Base-by-base conservation (phyloP, 2,329 filamentous ascomycete genomes). In the Curvularia verruculosa region DNA sequence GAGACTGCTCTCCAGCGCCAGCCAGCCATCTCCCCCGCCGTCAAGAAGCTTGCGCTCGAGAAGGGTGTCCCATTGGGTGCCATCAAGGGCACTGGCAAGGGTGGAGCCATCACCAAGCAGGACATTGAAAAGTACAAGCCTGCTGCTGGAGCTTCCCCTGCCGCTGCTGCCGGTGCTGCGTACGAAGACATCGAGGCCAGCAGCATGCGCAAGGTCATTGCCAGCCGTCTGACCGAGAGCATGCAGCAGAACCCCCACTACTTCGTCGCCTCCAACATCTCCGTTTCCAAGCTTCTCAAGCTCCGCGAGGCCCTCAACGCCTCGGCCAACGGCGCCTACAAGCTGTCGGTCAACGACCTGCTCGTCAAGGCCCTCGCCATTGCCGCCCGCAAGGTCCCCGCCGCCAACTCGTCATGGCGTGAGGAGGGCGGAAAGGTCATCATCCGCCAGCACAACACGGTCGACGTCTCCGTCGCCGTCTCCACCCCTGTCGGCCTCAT, bases 321-420 rank as follows among this genome's bases (percentile, higher is more conserved):
- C 75, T 88, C 90, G 12, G 84, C 91, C 46, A 89, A 96, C 62
- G 95, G 94, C 81, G 88, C 92, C 80, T 99, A 96, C 87, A 99
- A 97, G 87, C 90, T 99, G 58, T 97, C 93, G n/a, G 92, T 99
- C 81, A 99, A 99, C 81, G 95, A 99, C 81, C 96, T 99, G 85
- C 85, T 99, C 63, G 92, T 99, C 85, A 99, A 99, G 87, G 95
- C 94, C 68, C 91, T 94, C 57, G 91, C 87, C 58, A 83, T 90
- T 62, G 95, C 95, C 61, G 92, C 89, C 77, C 89, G 89, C 82
- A 97, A 96, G 86, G 93, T 98, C 47, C 95, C 95, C 58, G 86
- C 90, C 65, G 95, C 93, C 80, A 99, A 99, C 86, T 93, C 93
- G 49, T 94, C 91, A 78, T 99, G 95, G 94, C 82, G 83, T 52